Evolutionary conservation across 805 yeast species (phyloP), one percentile per base, ranked within the genome.

Genomic region (Wickerhamomyces subpelliculosus): DNA sequence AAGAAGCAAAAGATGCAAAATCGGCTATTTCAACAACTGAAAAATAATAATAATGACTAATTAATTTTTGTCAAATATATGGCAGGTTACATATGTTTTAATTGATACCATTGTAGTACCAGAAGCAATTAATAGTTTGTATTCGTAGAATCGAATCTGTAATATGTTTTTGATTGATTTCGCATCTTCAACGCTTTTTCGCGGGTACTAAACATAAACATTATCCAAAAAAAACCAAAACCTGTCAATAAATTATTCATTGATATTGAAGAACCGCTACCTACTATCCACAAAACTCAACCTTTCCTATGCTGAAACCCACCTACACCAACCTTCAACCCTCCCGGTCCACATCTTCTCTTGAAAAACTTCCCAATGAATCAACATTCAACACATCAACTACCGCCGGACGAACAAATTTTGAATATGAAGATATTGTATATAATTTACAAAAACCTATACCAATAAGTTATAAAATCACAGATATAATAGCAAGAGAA

Each of bases 401-500:
- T 5, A 16, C 12, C 29, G 19, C 22, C 8, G 12, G n/a, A 19
- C 4, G 7, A 10, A 17, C 32, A 18, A 13, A 19, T 12, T 13
- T 46, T 27, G 53, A 48, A 36, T 47, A 44, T 26, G 49, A 49
- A 32, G 52, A 51, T 38, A 43, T 45, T 35, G 36, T 48, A 26
- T 47, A 44, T 32, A 35, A 35, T 5, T 37, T 37, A 29, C 23
- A 18, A 6, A 11, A 28, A 13, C 6, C 14, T 8, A n/a, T n/a
- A n/a, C 22, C 33, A 9, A 35, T 26, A 18, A 39, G 35, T 16
- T 37, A 37, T 30, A 51, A 47, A 28, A 37, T 64, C 2, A 64
- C 72, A 3, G 86, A 80, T 52, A 65, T 68, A 14, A 58, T 80
- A 7, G 85, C 86, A 0, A 52, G 84, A 28, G 79, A 75, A 39